phyloP scores from a whole-genome alignment of 176 grass and related monocot species.

The Aegilops speltoides region DNA sequence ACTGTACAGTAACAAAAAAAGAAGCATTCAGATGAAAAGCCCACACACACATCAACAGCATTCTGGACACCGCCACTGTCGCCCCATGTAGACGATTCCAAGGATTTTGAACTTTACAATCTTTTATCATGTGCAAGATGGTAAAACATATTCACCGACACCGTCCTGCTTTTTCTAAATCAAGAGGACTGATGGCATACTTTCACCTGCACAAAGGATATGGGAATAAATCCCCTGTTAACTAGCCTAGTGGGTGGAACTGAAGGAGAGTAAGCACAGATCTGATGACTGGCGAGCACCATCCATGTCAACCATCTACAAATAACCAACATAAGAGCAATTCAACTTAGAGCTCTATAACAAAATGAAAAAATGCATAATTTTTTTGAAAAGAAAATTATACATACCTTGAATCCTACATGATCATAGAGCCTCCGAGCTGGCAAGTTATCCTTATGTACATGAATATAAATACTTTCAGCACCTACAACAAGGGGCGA shows the following conservation, averaged over 20 bases:
- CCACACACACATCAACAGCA: background rate
- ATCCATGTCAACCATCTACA: conserved; percentile 51
- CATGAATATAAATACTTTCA: conserved; percentile 61
- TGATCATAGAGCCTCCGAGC: conserved; percentile 57
- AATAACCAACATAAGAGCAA: background rate
- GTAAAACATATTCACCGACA: conserved; percentile 22
- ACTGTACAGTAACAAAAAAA: conserved; percentile 27
- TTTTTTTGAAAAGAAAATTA: background rate
- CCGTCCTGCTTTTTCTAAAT: conserved; percentile 43
- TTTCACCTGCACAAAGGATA: conserved; percentile 30
- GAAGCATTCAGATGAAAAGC: conserved; percentile 28
- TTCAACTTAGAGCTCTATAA: background rate
- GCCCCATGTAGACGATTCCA: background rate
- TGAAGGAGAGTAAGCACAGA: conserved; percentile 53
- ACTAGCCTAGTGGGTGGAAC: conserved; percentile 29
- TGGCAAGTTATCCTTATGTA: conserved; percentile 60
- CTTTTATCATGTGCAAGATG: conserved; percentile 26
- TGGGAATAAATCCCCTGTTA: background rate
- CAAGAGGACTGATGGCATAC: conserved; percentile 10
- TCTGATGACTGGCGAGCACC: conserved; percentile 23
- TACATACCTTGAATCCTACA: conserved; percentile 67
- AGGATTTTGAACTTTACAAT: conserved; percentile 10
- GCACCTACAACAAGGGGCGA: conserved; percentile 36
- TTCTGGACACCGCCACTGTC: conserved; percentile 16
- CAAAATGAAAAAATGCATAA: background rate